Evolutionary conservation across 2,329 filamentous ascomycete genomes (phyloP).

Genomic region (Lecanosticta acicola): DNA sequence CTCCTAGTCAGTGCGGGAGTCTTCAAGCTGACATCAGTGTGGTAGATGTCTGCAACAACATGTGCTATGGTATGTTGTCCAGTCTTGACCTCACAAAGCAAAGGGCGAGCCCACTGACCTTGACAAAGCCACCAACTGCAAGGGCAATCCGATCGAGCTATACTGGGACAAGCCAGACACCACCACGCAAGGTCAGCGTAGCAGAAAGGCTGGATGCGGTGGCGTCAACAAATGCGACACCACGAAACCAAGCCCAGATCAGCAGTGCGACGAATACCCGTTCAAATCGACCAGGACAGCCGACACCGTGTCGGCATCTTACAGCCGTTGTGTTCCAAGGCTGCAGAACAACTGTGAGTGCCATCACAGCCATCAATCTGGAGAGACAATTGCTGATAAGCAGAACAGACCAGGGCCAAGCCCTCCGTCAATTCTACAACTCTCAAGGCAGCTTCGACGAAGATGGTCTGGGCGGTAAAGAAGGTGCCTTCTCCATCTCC

Average conservation of each 20-base stretch:
- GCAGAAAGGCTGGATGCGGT: neutral
- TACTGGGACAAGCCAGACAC: neutral
- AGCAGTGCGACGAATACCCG: neutral
- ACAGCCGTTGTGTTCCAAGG: neutral
- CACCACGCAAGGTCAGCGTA: neutral
- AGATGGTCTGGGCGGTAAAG: neutral
- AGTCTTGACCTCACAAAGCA: too few relatives aligned
- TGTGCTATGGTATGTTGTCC: too few relatives aligned
- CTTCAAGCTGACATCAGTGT: too few relatives aligned
- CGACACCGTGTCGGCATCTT: neutral
- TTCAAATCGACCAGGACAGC: neutral
- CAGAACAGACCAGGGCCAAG: neutral
- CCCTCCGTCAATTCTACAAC: neutral
- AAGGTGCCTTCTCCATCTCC: neutral
- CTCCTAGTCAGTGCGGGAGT: too few relatives aligned
- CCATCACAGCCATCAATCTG: too few relatives aligned
- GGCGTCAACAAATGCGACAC: neutral
- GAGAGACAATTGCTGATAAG: too few relatives aligned
- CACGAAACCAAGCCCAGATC: neutral
- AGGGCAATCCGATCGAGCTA: neutral
- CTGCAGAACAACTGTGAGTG: neutral
- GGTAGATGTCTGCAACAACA: neutral
- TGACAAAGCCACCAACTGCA: neutral
- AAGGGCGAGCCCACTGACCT: too few relatives aligned
- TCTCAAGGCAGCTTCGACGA: slow-evolving; percentile 1